Base-by-base conservation (phyloP, 1,139 yeast species). In the Scheffersomyces lignicola region DNA sequence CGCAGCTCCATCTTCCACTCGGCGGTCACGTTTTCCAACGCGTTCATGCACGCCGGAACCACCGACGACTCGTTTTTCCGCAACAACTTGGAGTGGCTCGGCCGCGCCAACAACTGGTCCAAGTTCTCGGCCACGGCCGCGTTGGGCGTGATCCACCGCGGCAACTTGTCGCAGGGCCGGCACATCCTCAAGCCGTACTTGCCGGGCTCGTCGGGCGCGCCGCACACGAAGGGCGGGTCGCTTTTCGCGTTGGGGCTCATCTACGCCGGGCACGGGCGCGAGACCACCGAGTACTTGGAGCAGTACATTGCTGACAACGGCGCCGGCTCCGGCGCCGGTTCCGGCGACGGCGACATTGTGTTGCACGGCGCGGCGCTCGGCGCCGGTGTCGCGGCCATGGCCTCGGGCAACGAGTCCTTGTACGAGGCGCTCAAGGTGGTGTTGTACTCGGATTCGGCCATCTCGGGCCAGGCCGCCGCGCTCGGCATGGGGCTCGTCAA, bases 51-150 rank as follows among this genome's bases (percentile, higher is more conserved):
- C 60, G 90, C 95, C 21, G 98, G 98, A 43, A 94, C 99, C 8
- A 88, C 97, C 15, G 95, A 89, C 50, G 97, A 92, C 58, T 80
- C 92, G 2, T 92, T 92, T 54, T 86, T 92, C 62, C 76, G 96
- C 58, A 78, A 85, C 33, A 92, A 92, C 55, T 71, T 90, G 49
- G 97, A 92, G 53, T 94, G 97, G 97, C 73, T 92, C 47, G 95
- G 96, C 24, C 88, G 89, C 64, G 97, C 98, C 9, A 83, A 94
- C 34, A 90, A 90, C 62, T 92, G 99, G 99, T 90, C 97, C 7
- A 92, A 92, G 57, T 92, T 92, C 57, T 81, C 96, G 1, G 97
- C 98, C 5, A 92, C 98, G 20, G 98, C 98, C 13, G 97, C 97
- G 10, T 71, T 94, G 41, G 99, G 99, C 57, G 98, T 92, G 22